These are phyloP conservation scores for Grosmannia huntii DNA, from an alignment of 2,329 filamentous ascomycete genomes.

Conservation along the genomic window DNA sequence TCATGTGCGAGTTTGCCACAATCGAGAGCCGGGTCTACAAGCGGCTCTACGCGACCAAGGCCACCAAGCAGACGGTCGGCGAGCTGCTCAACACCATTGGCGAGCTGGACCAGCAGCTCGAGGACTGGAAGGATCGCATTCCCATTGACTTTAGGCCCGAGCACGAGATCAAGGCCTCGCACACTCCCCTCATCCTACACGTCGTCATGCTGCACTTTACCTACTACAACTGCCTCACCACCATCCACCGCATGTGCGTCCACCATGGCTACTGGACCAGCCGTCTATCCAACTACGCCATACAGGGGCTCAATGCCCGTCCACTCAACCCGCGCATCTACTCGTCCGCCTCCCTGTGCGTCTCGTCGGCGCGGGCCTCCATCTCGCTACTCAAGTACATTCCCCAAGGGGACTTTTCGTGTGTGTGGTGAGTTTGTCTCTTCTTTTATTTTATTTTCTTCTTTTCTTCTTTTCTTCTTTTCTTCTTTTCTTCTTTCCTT, in stretches of 20 bases:
- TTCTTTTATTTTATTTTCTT: too few relatives aligned
- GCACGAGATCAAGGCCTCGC: slow-evolving; percentile 84
- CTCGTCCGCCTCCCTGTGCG: slow-evolving; percentile 83
- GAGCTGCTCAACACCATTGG: slow-evolving; percentile 92
- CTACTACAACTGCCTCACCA: slow-evolving; percentile 96
- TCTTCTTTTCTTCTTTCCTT: too few relatives aligned
- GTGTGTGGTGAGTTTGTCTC: slow-evolving; percentile 63
- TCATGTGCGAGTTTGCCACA: slow-evolving; percentile 81
- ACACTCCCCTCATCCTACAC: slow-evolving; percentile 87
- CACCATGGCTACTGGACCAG: slow-evolving; percentile 98
- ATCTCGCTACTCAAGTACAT: slow-evolving; percentile 94
- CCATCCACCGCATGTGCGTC: slow-evolving; percentile 96
- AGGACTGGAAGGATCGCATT: slow-evolving; percentile 94
- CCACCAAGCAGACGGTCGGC: slow-evolving; percentile 80
- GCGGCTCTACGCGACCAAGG: slow-evolving; percentile 81
- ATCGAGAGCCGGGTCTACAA: slow-evolving; percentile 95
- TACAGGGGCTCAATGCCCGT: slow-evolving; percentile 81
- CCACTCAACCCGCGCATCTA: slow-evolving; percentile 91
- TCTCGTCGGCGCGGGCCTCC: slow-evolving; percentile 81
- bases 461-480: too few relatives aligned
- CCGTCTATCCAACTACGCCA: slow-evolving; percentile 84
- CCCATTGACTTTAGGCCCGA: slow-evolving; percentile 95
- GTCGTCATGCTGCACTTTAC: slow-evolving; percentile 90
- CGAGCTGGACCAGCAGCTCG: slow-evolving; percentile 76
- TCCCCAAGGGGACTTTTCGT: slow-evolving; percentile 85